A percentile compares a stretch with the other conserved stretches of the same genome.
Evolutionary conservation across 768 basidiomycete species (phyloP).

Genomic region (Psilocybe tampanensis): DNA sequence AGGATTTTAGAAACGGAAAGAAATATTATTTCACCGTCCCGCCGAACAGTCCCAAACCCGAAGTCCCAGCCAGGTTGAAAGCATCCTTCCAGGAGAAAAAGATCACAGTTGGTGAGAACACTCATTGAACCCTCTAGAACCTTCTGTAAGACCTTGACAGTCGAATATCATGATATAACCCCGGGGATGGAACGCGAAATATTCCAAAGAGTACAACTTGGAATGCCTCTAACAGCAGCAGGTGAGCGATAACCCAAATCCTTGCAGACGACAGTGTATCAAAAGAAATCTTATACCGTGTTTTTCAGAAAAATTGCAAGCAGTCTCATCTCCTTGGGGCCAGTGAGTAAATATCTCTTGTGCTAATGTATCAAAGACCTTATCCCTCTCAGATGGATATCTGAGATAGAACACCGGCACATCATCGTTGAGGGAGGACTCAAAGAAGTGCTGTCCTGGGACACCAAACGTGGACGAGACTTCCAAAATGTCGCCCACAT

Average conservation of each 20-base stretch:
- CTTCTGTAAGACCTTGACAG: constrained; percentile 33
- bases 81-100: constrained; percentile 52
- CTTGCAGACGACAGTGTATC: background rate
- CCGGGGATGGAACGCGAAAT: constrained; percentile 72
- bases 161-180: constrained; percentile 65
- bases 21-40: constrained; percentile 62
- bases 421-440: constrained; percentile 64
- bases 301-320: constrained; percentile 72
- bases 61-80: constrained; percentile 57
- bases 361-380: constrained; percentile 2
- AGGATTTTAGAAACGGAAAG: constrained; percentile 58
- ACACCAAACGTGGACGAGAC: constrained; percentile 70
- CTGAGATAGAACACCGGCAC: constrained; percentile 56
- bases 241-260: constrained; percentile 40
- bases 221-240: constrained; percentile 72
- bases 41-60: constrained; percentile 43
- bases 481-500: constrained; percentile 76
- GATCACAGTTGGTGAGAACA: constrained; percentile 68
- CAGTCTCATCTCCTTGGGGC: constrained; percentile 71
- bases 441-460: constrained; percentile 56
- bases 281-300: background rate
- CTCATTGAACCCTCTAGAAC: background rate
- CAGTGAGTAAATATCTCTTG: constrained; percentile 31
- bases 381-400: constrained; percentile 54
- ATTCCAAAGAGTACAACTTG: constrained; percentile 82